Evolutionary conservation across 2,329 filamentous ascomycete species (phyloP).

Genomic region (Lachnellula suecica): DNA sequence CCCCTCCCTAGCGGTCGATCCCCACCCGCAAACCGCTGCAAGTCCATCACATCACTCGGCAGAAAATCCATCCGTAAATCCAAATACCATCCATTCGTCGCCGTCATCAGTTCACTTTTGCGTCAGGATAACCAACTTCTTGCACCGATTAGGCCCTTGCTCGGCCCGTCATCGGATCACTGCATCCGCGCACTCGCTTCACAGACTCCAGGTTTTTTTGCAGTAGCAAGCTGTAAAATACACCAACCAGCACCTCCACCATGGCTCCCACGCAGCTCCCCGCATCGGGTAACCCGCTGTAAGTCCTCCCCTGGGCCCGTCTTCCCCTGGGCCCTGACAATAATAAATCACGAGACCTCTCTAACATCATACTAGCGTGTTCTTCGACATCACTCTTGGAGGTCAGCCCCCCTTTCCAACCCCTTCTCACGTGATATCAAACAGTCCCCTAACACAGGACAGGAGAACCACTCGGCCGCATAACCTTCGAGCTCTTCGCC

Average conservation of each 20-base stretch:
- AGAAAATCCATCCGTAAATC: neutral
- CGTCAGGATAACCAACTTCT: neutral
- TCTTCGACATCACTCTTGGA: slow-evolving; percentile 79
- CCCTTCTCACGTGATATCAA: slow-evolving; percentile 19
- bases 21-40: neutral
- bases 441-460: slow-evolving; percentile 16
- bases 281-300: slow-evolving; percentile 44
- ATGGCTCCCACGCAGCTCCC: slow-evolving; percentile 41
- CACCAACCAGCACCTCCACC: neutral
- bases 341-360: slow-evolving; percentile 17
- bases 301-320: slow-evolving; percentile 30
- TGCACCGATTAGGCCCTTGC: neutral
- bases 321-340: too few relatives aligned
- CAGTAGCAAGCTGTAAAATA: neutral
- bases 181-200: neutral
- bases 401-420: slow-evolving; percentile 48
- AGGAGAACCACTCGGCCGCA: slow-evolving; percentile 84
- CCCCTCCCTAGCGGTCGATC: slow-evolving; percentile 6
- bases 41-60: neutral
- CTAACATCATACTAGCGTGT: slow-evolving; percentile 25
- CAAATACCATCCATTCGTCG: neutral
- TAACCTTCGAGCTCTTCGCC: slow-evolving; percentile 89
- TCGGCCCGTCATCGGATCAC: neutral
- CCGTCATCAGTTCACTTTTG: neutral
- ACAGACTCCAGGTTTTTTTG: too few relatives aligned